phyloP scores from a whole-genome alignment of 1,139 yeast genomes.

The Pichia sp. region DNA sequence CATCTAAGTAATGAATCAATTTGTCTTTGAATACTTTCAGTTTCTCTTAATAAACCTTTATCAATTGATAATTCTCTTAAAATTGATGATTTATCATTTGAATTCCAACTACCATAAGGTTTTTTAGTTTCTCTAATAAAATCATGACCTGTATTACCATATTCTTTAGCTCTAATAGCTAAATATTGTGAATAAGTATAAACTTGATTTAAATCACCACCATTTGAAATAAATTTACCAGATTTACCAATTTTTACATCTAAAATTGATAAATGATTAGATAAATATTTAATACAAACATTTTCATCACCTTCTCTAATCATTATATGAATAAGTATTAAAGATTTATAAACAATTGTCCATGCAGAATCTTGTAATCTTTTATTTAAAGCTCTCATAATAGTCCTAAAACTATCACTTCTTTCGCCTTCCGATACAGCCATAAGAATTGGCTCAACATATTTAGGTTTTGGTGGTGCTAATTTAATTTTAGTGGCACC shows the following conservation, averaged over 20 bases:
- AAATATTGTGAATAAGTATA: conserved; percentile 69
- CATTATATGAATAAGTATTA: conserved; percentile 84
- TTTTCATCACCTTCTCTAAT: conserved; percentile 83
- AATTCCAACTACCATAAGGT: conserved; percentile 27
- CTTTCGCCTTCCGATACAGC: conserved; percentile 50
- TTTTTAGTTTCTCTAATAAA: conserved; percentile 62
- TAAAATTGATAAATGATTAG: conserved; percentile 54
- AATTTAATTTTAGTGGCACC: conserved; percentile 68
- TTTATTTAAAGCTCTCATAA: conserved; percentile 55
- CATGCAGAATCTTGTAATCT: conserved; percentile 76
- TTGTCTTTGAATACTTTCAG: conserved; percentile 78
- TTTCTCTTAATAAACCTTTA: conserved; percentile 78
- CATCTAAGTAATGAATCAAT: conserved; percentile 71
- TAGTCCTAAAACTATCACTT: conserved; percentile 55
- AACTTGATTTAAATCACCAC: conserved; percentile 53
- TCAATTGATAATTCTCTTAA: conserved; percentile 60
- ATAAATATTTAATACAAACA: conserved; percentile 59
- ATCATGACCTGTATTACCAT: conserved; percentile 57
- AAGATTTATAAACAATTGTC: conserved; percentile 82
- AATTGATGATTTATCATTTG: conserved; percentile 47
- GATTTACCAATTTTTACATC: conserved; percentile 30
- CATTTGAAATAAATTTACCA: conserved; percentile 28
- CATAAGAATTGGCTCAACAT: conserved; percentile 84
- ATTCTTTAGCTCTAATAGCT: conserved; percentile 63
- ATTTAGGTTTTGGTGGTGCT: conserved; percentile 98